Evolutionary conservation across 139 green algal species (phyloP), one percentile per base, ranked within the genome.

Genomic region (Tetradesmus obliquus): DNA sequence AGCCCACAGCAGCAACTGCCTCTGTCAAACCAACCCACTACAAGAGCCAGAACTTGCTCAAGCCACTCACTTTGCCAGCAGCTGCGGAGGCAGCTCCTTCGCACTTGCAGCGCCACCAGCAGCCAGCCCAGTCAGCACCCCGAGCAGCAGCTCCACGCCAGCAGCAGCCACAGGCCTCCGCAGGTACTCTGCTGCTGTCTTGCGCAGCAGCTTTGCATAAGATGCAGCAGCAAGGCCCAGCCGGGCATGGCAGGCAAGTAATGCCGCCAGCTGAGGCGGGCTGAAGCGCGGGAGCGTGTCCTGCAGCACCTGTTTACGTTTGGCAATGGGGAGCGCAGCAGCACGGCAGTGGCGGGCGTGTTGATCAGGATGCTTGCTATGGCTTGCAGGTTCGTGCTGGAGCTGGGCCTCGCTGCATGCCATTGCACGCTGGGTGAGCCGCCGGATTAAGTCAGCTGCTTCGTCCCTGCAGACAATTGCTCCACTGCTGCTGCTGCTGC

Each of bases 51-150:
- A 3, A 69, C 45, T 53, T 51, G 12, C 84, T 10, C 32, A 66
- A 83, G 5, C 1, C 60, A 57, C 86, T 84, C 60, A 90, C 86
- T 71, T 90, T 74, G 86, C 24, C 71, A 90, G 71, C 86, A 90
- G 86, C 55, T 90, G 86, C 3, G 55, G 51, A 5, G 86, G 86
- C 51, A 90, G 71, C 53, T 90, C 87, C 74, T 71, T 57, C 10
- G 79, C 55, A 5, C n/a, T 79, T 1, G 54, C 9, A 57, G n/a
- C 60, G 15, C 76, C 74, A 0, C 74, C 87, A 60, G 54, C 87
- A 20, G 55, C 76, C 22, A 91, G 58, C 2, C 88, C 88, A 5
- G 6, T 2, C 88, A 91, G 53, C 58, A 91, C 79, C 1, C 76
- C 88, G 1, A 91, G 88, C 79, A 87, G 53, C 88, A 87, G n/a